Base-by-base conservation (phyloP, 345 rosid genomes). In the Leavenworthia alabamica region DNA sequence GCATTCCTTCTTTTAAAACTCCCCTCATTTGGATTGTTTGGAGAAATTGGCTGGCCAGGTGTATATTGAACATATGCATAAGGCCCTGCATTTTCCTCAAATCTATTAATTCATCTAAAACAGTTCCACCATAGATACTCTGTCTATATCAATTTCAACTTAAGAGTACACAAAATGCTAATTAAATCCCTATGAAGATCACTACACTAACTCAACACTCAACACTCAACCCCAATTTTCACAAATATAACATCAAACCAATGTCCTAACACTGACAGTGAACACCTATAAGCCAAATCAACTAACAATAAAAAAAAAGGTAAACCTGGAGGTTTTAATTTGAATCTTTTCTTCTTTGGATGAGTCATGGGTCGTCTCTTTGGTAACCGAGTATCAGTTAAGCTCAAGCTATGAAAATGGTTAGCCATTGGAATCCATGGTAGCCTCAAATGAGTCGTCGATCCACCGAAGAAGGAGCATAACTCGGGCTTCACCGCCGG, bases 1-100 rank as follows among this genome's bases (percentile, higher is more conserved):
- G 80, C 85, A 26, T 91, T 88, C 82, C 96, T 83, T 71, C 83
- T 64, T 74, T 83, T 84, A 19, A 83, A 56, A 62, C 90, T 88
- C 16, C 96, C 96, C 72, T 86, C 74, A 16, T 88, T 91, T 6
- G 98, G 98, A 48, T 80, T 83, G 72, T 77, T 91, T 5, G 84
- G 79, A 66, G 75, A 77, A 57, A 90, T 84, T 8, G 96, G 90
- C 77, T 86, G 56, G 8, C 96, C 96, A 0, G 90, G 86, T 1
- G 80, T 84, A 71, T 84, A 81, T 51, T 71, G 80, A 40, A 86
- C 86, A 84, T 90, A 88, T 31, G 92, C 91, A 80, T 80, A 83
- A 0, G 98, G 95, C 15, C 96, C 96, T 86, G 80, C 80, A 85
- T 46, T 70, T 12, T 27, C 26, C 33, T 17, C 17, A 56, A 29